Percentiles rank a stretch among this genome's conserved stretches.
Evolutionary conservation across 495 filamentous ascomycete genomes (phyloP).

Genomic region (Barbatosphaeria neglecta): DNA sequence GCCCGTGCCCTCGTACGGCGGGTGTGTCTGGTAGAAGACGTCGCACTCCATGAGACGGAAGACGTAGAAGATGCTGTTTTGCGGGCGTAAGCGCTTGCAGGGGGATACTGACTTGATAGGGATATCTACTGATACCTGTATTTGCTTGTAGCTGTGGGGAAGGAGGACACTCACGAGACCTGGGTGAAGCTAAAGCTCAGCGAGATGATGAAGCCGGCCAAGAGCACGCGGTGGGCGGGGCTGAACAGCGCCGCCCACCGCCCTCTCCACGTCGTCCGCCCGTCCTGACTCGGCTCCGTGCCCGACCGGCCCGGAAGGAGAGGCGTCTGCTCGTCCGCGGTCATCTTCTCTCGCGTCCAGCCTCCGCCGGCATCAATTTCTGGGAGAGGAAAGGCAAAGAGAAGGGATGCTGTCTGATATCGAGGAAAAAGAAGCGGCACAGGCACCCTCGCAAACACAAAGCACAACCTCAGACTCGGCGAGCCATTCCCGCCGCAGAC

Average conservation of each 20-base stretch:
- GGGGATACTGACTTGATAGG: no score
- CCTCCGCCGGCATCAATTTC: no score
- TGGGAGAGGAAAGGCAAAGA: no score
- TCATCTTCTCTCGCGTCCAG: not conserved
- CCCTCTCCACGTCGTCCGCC: not conserved
- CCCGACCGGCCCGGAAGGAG: not conserved
- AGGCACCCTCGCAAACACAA: no score
- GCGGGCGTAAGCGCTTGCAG: not conserved
- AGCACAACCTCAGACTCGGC: no score
- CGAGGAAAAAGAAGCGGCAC: no score
- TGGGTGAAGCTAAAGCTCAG: slow-evolving; percentile 47
- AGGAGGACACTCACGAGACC: slow-evolving; percentile 31
- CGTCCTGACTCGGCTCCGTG: not conserved
- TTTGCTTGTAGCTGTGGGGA: no score
- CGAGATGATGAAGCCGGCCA: slow-evolving; percentile 42
- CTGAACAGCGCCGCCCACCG: not conserved
- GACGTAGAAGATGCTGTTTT: slow-evolving; percentile 39
- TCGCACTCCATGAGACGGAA: slow-evolving; percentile 50
- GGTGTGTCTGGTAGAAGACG: slow-evolving; percentile 36
- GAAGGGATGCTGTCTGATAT: no score
- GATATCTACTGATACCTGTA: no score
- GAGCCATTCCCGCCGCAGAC: no score
- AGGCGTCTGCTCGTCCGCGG: slow-evolving; percentile 1
- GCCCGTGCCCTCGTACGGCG: slow-evolving; percentile 19
- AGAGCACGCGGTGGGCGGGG: slow-evolving; percentile 26